phyloP scores from a whole-genome alignment of 208 protist species.

The Histomonas meleagridis region DNA sequence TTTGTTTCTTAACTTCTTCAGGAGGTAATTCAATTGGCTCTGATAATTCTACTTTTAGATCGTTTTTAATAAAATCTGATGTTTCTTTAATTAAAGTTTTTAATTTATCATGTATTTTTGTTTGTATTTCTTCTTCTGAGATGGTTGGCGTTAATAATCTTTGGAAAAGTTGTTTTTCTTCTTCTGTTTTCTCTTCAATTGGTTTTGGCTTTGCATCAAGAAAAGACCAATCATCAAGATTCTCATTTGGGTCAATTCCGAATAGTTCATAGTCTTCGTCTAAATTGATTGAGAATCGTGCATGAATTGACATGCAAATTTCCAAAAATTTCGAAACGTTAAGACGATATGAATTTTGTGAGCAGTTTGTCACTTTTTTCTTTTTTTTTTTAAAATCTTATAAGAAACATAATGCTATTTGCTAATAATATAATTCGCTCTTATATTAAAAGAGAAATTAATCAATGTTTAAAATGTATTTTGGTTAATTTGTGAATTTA shows the following conservation, averaged over 20 bases:
- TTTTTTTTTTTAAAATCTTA: too few relatives aligned
- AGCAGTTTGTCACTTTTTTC: too few relatives aligned
- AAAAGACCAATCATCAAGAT: conserved; percentile 32
- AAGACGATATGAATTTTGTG: too few relatives aligned
- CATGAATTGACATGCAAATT: too few relatives aligned
- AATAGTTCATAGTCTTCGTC: conserved; percentile 2
- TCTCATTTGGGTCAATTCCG: neutral
- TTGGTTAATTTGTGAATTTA: too few relatives aligned
- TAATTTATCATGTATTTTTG: neutral
- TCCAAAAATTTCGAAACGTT: too few relatives aligned
- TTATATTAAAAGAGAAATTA: too few relatives aligned
- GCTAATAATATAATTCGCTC: too few relatives aligned
- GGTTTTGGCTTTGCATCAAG: neutral
- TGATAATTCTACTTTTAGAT: neutral
- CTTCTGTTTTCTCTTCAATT: conserved; percentile 3
- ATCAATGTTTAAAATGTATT: too few relatives aligned
- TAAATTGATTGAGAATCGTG: conserved; percentile 13
- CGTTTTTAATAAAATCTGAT: neutral
- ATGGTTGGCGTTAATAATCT: neutral
- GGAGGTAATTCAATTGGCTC: neutral
- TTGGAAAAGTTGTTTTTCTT: conserved; percentile 14
- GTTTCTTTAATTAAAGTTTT: neutral
- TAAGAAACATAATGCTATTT: too few relatives aligned
- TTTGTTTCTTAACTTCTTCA: neutral
- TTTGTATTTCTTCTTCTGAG: neutral